Conservation (phyloP, 2,329 filamentous ascomycete species). For the Fusarium tjaetaba region DNA sequence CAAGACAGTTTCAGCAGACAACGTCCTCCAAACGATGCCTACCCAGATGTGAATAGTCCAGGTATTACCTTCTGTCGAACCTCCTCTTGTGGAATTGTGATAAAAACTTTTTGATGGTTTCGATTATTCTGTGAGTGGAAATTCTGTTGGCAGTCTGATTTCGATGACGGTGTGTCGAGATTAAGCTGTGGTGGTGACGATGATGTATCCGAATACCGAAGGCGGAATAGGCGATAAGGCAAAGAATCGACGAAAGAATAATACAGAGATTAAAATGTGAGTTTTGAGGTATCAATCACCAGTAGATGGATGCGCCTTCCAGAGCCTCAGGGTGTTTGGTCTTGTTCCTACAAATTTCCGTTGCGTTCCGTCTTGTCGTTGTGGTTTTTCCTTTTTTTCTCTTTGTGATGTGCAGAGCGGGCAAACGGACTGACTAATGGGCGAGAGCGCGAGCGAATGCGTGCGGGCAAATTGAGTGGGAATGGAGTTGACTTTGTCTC, state of each 20-base stretch:
- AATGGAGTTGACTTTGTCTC: slow-evolving; percentile 32
- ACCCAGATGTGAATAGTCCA: slow-evolving; percentile 36
- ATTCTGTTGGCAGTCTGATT: slow-evolving; percentile 40
- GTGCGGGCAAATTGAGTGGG: slow-evolving; percentile 30
- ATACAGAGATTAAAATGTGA: slow-evolving; percentile 43
- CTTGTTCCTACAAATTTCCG: slow-evolving; percentile 38
- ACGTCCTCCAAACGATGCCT: slow-evolving; percentile 31
- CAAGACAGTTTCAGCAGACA: slow-evolving; percentile 34
- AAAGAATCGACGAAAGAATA: slow-evolving; percentile 45
- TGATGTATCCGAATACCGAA: slow-evolving; percentile 23
- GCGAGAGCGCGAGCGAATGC: slow-evolving; percentile 17
- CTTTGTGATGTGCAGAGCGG: slow-evolving; percentile 26
- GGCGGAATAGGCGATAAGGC: slow-evolving; percentile 36
- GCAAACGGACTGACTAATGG: slow-evolving; percentile 5
- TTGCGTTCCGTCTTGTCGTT: slow-evolving; percentile 29
- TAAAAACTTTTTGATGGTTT: slow-evolving; percentile 29
- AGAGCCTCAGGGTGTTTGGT: slow-evolving; percentile 34
- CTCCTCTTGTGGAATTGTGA: slow-evolving; percentile 40
- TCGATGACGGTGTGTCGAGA: slow-evolving; percentile 33
- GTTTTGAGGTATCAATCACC: slow-evolving; percentile 44
- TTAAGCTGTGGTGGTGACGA: slow-evolving; percentile 35
- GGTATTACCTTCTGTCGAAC: slow-evolving; percentile 18
- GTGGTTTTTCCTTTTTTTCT: slow-evolving; percentile 25
- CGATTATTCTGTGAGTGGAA: slow-evolving; percentile 40
- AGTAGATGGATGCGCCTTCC: slow-evolving; percentile 46